Percentiles rank a stretch among this genome's conserved stretches.
These are phyloP conservation scores for Avena eriantha DNA, from an alignment of 176 grass and related monocot genomes.

Conservation along the genomic window DNA sequence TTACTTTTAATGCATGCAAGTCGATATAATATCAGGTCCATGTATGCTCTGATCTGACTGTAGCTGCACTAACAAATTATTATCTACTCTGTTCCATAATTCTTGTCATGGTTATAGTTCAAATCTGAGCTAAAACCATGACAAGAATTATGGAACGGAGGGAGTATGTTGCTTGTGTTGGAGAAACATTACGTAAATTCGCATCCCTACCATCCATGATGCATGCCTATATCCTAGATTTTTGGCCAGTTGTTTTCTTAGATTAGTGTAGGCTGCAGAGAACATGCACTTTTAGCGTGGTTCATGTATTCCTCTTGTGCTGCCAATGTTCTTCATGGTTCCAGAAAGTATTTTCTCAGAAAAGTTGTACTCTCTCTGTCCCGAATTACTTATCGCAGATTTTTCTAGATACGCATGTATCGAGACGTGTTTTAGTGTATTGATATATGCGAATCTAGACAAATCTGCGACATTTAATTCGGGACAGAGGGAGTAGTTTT, in stretches of 20 bases:
- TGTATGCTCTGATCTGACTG: not conserved
- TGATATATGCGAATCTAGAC: no score
- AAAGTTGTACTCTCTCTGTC: not conserved
- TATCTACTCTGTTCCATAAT: not conserved
- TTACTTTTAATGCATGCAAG: not conserved
- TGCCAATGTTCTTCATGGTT: slow-evolving; percentile 1
- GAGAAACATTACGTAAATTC: slow-evolving; percentile 20
- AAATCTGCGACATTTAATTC: no score
- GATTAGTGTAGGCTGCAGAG: slow-evolving; percentile 28
- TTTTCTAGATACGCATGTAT: no score
- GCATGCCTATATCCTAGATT: slow-evolving; percentile 12
- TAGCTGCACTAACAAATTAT: slow-evolving; percentile 30
- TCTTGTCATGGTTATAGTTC: no score
- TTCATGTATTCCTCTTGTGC: slow-evolving; percentile 25
- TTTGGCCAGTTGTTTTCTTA: not conserved
- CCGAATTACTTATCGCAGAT: no score
- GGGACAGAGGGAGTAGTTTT: not conserved
- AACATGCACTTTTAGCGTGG: slow-evolving; percentile 20
- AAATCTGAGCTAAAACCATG: no score
- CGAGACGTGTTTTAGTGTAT: no score
- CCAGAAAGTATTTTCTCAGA: not conserved
- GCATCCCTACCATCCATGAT: not conserved
- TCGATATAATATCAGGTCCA: slow-evolving; percentile 2
- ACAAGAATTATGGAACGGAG: no score
- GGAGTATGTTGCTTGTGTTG: not conserved